These are phyloP conservation scores for Fusarium nygamai DNA, from an alignment of 2,329 filamentous ascomycete species.

Conservation along the genomic window DNA sequence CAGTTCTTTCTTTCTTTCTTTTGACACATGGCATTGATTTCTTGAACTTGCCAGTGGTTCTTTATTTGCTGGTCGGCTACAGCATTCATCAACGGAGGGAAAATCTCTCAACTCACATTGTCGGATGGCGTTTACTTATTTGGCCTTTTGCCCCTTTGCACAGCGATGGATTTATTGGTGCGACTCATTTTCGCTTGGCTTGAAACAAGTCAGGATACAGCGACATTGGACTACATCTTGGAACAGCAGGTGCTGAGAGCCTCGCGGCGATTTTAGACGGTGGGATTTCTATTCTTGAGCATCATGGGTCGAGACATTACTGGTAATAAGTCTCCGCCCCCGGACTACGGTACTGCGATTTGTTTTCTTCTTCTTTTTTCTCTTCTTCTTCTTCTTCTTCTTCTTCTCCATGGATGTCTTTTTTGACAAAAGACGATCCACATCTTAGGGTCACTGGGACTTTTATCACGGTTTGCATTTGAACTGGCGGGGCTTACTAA, in stretches of 20 bases:
- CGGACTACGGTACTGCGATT: background rate
- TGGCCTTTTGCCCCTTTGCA: conserved; percentile 32
- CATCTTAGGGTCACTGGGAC: conserved; percentile 27
- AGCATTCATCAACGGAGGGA: conserved; percentile 24
- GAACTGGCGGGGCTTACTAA: conserved; percentile 6
- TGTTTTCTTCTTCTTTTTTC: background rate
- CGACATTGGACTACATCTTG: conserved; percentile 39
- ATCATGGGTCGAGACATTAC: conserved; percentile 13
- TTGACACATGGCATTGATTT: conserved; percentile 16
- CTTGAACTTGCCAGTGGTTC: background rate
- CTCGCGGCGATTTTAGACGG: conserved; percentile 42
- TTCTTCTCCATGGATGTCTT: conserved; percentile 24
- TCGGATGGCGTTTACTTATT: conserved; percentile 8
- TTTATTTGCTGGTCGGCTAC: background rate
- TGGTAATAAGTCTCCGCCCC: conserved; percentile 2
- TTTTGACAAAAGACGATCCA: conserved; percentile 25
- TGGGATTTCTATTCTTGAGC: conserved; percentile 11
- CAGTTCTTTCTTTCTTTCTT: conserved; percentile 9
- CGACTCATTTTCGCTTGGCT: conserved; percentile 26
- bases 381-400: background rate
- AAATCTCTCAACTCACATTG: conserved; percentile 24
- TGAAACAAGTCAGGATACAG: conserved; percentile 26
- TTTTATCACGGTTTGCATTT: conserved; percentile 36
- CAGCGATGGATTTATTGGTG: conserved; percentile 37
- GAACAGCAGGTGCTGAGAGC: conserved; percentile 39